Evolutionary conservation across 495 filamentous ascomycete species (phyloP).

Genomic region (Podospora bellae-mahoneyi): DNA sequence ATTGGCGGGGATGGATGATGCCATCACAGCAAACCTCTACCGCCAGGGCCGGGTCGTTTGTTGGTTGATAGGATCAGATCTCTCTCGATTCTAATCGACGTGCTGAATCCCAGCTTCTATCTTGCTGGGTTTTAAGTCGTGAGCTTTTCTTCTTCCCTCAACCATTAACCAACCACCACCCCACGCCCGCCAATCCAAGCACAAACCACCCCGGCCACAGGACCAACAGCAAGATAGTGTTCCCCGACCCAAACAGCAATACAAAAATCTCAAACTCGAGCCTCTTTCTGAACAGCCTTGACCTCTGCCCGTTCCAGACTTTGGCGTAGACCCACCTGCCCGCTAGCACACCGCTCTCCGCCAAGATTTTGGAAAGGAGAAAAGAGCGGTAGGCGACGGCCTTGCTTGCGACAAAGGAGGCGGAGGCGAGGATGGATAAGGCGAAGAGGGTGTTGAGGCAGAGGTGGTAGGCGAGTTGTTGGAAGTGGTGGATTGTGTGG

Average conservation of each 20-base stretch:
- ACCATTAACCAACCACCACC: slow-evolving; percentile 19
- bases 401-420: slow-evolving; percentile 18
- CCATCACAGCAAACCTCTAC: no score
- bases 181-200: slow-evolving; percentile 25
- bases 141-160: slow-evolving; percentile 23
- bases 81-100: not conserved
- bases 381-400: slow-evolving; percentile 23
- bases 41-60: no score
- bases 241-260: slow-evolving; percentile 43
- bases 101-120: not conserved
- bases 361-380: slow-evolving; percentile 15
- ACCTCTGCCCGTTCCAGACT: slow-evolving; percentile 34
- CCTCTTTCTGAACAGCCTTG: slow-evolving; percentile 36
- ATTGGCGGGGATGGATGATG: not conserved
- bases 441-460: slow-evolving; percentile 27
- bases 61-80: no score
- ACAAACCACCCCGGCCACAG: slow-evolving; percentile 53
- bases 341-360: not conserved
- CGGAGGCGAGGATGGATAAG: slow-evolving; percentile 20
- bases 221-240: slow-evolving; percentile 38
- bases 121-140: no score
- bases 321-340: not conserved
- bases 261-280: slow-evolving; percentile 44
- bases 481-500: slow-evolving; percentile 32
- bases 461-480: slow-evolving; percentile 30